Base-by-base conservation (phyloP, 1,284 basidiomycete genomes). In the Apiotrichum gracile region DNA sequence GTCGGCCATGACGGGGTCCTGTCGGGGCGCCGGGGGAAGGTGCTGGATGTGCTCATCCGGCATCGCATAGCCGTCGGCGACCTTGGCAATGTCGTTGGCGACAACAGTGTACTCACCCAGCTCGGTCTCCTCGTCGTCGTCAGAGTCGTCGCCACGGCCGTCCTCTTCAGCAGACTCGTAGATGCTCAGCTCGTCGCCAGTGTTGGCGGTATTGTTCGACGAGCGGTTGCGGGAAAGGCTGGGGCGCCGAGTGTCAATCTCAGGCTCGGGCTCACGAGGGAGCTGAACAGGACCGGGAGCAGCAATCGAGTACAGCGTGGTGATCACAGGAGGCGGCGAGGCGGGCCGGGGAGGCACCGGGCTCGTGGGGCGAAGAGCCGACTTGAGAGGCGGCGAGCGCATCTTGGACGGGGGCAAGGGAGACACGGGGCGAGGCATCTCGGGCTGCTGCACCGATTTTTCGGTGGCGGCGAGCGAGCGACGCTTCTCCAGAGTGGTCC, bases 111-210 rank as follows among this genome's bases (percentile, higher is more conserved):
- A 73, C 3, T 52, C 48, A 14, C 55, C 44, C 1, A 54, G 31
- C 31, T 61, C 52, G 2, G 52, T 54, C 12, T 57, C 62, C 25
- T 61, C 64, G 22, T 67, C 66, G 14, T 66, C 66, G 24, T 69
- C 69, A 22, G 61, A 61, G 5, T 66, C 64, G 22, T 49, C 55
- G 22, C 56, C 49, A 13, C 12, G 31, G 27, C n/a, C 65, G 34
- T 64, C 65, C 51, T 74, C 74, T 13, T 59, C 53, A 1, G 73
- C 73, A 14, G 69, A 71, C 56, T 74, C 74, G 58, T 74, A 74
- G 25, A 76, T 58, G 34, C 61, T 66, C 16, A 61, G 65, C 6
- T 61, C 65, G 42, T 71, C 70, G 24, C 57, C 64, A 2, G 61
- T 58, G 40, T 37, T 31, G 10, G 43, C 51, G 48, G 31, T 62